phyloP scores from a whole-genome alignment of 129 eudicot genomes.

The Helianthus tuberosus region DNA sequence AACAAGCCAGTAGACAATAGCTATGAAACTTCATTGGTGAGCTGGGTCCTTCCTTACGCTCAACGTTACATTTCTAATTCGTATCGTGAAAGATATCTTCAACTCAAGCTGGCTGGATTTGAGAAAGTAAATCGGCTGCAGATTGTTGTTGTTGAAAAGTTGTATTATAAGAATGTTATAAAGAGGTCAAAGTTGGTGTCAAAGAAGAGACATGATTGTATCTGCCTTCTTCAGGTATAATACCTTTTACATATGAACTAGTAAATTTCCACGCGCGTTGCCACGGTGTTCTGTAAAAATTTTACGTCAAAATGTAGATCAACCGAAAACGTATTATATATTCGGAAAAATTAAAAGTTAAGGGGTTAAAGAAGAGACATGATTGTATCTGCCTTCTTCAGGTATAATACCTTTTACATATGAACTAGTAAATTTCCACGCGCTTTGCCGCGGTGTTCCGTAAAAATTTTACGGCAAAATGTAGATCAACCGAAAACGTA shows the following conservation, averaged over 20 bases:
- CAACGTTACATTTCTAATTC: slow-evolving; percentile 70
- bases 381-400: slow-evolving; percentile 62
- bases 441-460: neutral
- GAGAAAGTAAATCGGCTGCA: slow-evolving; percentile 24
- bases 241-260: neutral
- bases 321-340: too few species aligned
- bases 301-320: too few species aligned
- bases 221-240: slow-evolving; percentile 56
- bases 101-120: slow-evolving; percentile 45
- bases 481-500: too few species aligned
- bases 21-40: slow-evolving; percentile 49
- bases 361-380: slow-evolving; percentile 45
- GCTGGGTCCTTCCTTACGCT: slow-evolving; percentile 85
- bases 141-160: slow-evolving; percentile 71
- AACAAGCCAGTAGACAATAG: slow-evolving; percentile 59
- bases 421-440: neutral
- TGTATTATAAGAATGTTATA: slow-evolving; percentile 71
- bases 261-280: neutral
- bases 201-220: slow-evolving; percentile 58
- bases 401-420: slow-evolving; percentile 20
- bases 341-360: too few species aligned
- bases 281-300: too few species aligned
- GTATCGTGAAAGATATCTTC: slow-evolving; percentile 56
- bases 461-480: too few species aligned
- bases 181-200: slow-evolving; percentile 49